A percentile compares a stretch with the other conserved stretches of the same genome.
Conservation (phyloP, 2,329 filamentous ascomycete species). For the Pseudogymnoascus sp. region DNA sequence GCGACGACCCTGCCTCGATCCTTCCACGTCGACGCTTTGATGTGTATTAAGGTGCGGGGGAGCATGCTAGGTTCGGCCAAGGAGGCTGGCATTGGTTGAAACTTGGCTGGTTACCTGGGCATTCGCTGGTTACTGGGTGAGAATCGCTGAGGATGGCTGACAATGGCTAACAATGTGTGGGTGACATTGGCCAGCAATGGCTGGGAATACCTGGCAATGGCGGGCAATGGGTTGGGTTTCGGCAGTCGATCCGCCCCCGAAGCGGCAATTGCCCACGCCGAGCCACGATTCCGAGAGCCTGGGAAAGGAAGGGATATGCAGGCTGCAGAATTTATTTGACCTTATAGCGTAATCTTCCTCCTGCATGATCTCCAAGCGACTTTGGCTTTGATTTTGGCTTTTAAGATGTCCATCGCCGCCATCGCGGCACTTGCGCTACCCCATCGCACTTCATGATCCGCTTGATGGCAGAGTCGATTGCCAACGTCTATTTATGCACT, state of each 20-base stretch:
- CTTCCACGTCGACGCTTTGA: background rate
- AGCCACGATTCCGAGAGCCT: conserved; percentile 1
- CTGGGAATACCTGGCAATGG: background rate
- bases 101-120: background rate
- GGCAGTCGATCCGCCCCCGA: background rate
- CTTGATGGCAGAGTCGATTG: conserved; percentile 5
- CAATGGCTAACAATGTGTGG: background rate
- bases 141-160: background rate
- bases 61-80: background rate
- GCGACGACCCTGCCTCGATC: background rate
- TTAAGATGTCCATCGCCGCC: conserved; percentile 5
- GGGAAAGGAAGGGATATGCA: background rate
- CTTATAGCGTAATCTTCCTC: background rate
- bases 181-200: background rate
- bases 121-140: background rate
- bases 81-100: background rate
- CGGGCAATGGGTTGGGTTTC: background rate
- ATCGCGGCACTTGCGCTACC: background rate
- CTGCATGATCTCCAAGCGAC: background rate
- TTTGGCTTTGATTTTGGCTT: background rate
- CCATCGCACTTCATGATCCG: background rate
- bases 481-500: background rate
- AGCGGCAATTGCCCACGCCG: background rate
- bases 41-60: background rate
- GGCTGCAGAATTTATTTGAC: background rate